A percentile compares a stretch with the other conserved stretches of the same genome.
These are phyloP conservation scores for Penicillium verhagenii DNA, from an alignment of 495 filamentous ascomycete genomes.

Conservation along the genomic window DNA sequence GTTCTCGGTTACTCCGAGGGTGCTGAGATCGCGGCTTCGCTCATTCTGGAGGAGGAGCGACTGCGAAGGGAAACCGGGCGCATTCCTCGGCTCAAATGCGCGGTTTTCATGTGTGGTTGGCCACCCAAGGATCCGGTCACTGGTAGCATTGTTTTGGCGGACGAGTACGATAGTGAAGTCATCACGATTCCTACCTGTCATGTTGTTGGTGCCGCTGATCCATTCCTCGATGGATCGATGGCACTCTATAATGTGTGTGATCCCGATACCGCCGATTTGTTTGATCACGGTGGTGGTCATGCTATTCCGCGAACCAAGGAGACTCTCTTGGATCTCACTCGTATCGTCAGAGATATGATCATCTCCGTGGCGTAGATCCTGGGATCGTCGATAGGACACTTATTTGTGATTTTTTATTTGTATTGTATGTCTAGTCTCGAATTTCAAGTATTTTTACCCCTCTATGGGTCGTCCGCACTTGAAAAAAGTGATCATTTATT, in stretches of 20 bases:
- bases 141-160: constrained; percentile 39
- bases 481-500: too few relatives aligned
- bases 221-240: constrained; percentile 50
- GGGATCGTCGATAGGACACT: too few relatives aligned
- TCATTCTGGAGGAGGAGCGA: constrained; percentile 50
- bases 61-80: constrained; percentile 35
- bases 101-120: constrained; percentile 54
- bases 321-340: constrained; percentile 38
- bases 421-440: not conserved
- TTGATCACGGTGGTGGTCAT: constrained; percentile 58
- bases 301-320: constrained; percentile 50
- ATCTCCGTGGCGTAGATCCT: not conserved
- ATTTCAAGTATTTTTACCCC: too few relatives aligned
- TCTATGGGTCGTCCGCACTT: too few relatives aligned
- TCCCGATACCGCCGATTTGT: constrained; percentile 44
- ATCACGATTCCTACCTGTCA: constrained; percentile 56
- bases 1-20: constrained; percentile 64
- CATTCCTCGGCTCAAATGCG: constrained; percentile 51
- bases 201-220: constrained; percentile 57
- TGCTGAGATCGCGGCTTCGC: constrained; percentile 54
- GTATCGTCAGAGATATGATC: constrained; percentile 17
- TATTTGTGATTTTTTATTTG: not conserved
- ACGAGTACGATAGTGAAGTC: constrained; percentile 43
- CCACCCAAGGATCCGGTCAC: constrained; percentile 50
- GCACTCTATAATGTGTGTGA: constrained; percentile 57